Evolutionary conservation across 371 early-diverging fungal species (phyloP).

Genomic region (Globomyces sp.): DNA sequence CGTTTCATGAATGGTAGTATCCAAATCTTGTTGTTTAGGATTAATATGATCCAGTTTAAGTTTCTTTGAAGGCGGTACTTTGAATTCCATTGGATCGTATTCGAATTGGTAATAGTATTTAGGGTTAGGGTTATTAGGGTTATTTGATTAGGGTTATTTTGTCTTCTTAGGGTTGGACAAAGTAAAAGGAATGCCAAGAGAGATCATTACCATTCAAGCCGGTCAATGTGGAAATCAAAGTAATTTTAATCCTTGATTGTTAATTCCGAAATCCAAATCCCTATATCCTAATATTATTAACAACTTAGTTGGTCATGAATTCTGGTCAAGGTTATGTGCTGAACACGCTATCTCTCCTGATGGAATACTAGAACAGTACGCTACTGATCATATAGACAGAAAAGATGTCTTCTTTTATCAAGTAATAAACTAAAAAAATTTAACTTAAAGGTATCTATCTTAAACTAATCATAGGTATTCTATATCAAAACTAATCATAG

Average conservation of each 20-base stretch:
- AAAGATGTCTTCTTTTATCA: slow-evolving; percentile 99
- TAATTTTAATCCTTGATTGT: slow-evolving; percentile 6
- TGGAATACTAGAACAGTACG: slow-evolving; percentile 59
- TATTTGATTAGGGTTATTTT: no score
- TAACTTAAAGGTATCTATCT: slow-evolving; percentile 49
- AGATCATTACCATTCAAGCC: slow-evolving; percentile 92
- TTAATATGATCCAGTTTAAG: no score
- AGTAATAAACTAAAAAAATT: slow-evolving; percentile 37
- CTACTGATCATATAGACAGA: slow-evolving; percentile 81
- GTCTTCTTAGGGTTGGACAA: no score
- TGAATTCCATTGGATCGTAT: no score
- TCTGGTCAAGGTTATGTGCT: slow-evolving; percentile 61
- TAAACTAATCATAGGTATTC: background rate
- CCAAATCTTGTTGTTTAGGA: no score
- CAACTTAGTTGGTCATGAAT: slow-evolving; percentile 60
- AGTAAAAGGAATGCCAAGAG: slow-evolving; percentile 20
- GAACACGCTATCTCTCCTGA: slow-evolving; percentile 62
- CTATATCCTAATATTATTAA: background rate
- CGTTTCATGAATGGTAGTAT: no score
- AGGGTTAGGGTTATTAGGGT: no score
- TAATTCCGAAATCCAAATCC: no score
- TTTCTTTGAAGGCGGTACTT: no score
- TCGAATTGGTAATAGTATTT: no score
- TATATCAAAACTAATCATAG: background rate
- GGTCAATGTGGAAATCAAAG: slow-evolving; percentile 80